Base-by-base conservation (phyloP, 306 rosid genomes). In the Lathyrus oleraceus region DNA sequence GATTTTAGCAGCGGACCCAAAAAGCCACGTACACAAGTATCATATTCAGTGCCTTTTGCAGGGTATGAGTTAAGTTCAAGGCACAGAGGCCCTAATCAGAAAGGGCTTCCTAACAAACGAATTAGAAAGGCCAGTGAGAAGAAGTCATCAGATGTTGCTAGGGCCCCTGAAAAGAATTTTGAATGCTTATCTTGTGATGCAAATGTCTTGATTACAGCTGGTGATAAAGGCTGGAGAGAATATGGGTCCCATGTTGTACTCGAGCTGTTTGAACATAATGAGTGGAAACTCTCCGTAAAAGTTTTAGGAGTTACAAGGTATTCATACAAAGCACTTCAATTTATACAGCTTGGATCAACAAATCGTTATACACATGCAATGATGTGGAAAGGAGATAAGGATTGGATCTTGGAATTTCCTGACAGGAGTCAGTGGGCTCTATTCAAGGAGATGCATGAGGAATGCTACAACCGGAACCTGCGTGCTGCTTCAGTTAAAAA, bases 331-430 rank as follows among this genome's bases (percentile, higher is more conserved):
- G 95, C 99, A 43, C 95, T 86, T 81, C 99, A 95, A 42, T 86
- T 95, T 91, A 73, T 95, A 86, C 99, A 89, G 90, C 92, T 91
- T 61, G 99, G 99, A 76, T 87, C 97, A 69, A 86, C 96, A 69
- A 95, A 95, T 77, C 99, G 99, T 54, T 91, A 70, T 61, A 87
- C 99, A 2, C 99, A 95, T 89, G 96, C 92, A 59, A 95, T 95
- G 96, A 89, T 91, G 92, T 95, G 99, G 99, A 95, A 89, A 81
- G 99, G 96, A 77, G 99, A 89, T 70, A 95, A 89, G 81, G 97
- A 95, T 56, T 95, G 99, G 99, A 76, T 21, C 74, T 81, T 95
- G 86, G 99, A 95, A 87, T 95, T 95, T 81, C 78, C 84, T 63
- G 93, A 91, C 81, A 83, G 99, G 79, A 87, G 87, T 59, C 99